phyloP scores from a whole-genome alignment of 176 grass and related monocot species.

The Carex pumila region DNA sequence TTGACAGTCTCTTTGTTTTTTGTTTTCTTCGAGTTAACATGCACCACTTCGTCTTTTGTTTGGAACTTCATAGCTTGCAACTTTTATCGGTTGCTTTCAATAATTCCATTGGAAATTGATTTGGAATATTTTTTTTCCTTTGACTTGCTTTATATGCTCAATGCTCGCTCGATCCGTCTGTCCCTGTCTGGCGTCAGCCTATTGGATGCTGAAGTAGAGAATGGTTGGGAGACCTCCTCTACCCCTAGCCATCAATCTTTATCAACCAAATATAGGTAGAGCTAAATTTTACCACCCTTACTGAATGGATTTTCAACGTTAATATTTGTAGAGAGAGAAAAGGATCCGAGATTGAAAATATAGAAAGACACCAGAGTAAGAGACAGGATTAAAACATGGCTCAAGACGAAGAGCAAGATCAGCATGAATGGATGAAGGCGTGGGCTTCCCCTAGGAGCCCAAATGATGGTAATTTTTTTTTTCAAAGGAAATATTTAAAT shows the following conservation, averaged over 20 bases:
- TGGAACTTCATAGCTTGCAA: neutral
- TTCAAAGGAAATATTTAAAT: neutral
- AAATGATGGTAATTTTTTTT: neutral
- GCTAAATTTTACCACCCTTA: neutral
- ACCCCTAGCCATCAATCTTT: slow-evolving; percentile 26
- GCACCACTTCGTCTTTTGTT: too few species aligned
- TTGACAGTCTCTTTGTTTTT: neutral
- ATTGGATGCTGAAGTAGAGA: slow-evolving; percentile 9
- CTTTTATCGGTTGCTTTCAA: neutral
- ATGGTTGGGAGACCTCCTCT: slow-evolving; percentile 14
- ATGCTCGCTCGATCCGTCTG: neutral
- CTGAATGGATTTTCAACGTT: neutral
- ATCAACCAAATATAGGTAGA: slow-evolving; percentile 24
- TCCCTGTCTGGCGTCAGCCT: neutral
- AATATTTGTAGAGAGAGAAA: neutral
- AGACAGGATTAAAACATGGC: neutral
- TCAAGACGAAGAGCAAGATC: neutral
- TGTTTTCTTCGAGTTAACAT: too few species aligned
- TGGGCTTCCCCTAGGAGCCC: neutral
- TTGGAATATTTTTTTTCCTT: neutral
- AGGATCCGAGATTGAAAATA: neutral
- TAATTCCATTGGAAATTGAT: neutral
- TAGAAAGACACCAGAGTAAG: neutral
- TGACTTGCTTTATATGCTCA: neutral
- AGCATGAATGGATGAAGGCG: neutral